A percentile compares a stretch with the other conserved stretches of the same genome.
Evolutionary conservation across 2,329 filamentous ascomycete species (phyloP).

Genomic region (Lomentospora prolificans): DNA sequence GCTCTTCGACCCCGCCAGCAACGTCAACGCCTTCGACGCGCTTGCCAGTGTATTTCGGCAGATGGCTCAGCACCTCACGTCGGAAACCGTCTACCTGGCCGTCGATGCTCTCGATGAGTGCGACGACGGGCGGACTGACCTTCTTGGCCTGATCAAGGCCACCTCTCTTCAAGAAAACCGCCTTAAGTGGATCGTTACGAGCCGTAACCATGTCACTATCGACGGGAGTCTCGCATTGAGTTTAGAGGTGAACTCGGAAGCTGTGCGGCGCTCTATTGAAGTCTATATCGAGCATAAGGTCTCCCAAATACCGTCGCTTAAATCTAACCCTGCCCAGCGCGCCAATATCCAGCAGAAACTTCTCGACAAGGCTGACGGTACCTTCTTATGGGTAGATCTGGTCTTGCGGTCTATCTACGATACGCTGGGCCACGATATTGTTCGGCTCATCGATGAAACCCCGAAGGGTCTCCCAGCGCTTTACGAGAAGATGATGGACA

Average conservation of each 20-base stretch:
- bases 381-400: constrained; percentile 28
- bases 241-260: constrained; percentile 21
- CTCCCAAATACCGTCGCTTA: background rate
- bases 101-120: constrained; percentile 40
- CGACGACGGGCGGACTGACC: constrained; percentile 14
- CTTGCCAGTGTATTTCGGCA: constrained; percentile 25
- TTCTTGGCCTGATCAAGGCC: constrained; percentile 25
- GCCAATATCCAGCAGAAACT: constrained; percentile 13
- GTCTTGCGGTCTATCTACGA: constrained; percentile 7
- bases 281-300: constrained; percentile 20
- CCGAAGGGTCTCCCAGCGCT: constrained; percentile 19
- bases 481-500: constrained; percentile 13
- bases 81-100: constrained; percentile 23
- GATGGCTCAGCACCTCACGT: constrained; percentile 26
- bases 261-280: constrained; percentile 22
- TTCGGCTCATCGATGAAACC: constrained; percentile 10
- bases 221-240: constrained; percentile 14
- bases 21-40: constrained; percentile 23
- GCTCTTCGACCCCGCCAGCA: constrained; percentile 23
- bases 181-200: constrained; percentile 33
- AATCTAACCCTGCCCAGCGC: background rate
- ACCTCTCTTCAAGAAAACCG: constrained; percentile 8
- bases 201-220: constrained; percentile 29
- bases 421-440: constrained; percentile 9
- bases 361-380: constrained; percentile 23